Evolutionary conservation across 2,329 filamentous ascomycete genomes (phyloP), one percentile per base, ranked within the genome.

Genomic region (Fusarium hostae): DNA sequence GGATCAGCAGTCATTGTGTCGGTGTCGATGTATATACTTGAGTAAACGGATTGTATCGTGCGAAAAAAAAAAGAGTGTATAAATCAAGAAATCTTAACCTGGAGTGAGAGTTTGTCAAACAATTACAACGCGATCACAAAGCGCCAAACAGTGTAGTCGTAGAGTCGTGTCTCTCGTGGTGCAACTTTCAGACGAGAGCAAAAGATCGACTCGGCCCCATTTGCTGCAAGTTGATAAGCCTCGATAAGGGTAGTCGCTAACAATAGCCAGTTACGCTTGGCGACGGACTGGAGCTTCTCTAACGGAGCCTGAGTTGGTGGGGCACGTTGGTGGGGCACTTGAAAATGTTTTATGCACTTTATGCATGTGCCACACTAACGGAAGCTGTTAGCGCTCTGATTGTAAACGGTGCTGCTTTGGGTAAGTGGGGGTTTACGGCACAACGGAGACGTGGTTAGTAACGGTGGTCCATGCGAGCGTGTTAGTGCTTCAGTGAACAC

Each of bases 1-100:
- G 85, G 81, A 80, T 88, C 86, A 54, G 83, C 79, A 50, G 84
- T 77, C 83, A 88, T 86, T 78, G 77, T 81, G 76, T 59, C 59
- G 45, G 45, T 57, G n/a, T 55, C 32, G 45, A 51, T 20, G 47
- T n/a, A 28, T 32, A n/a, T 34, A 30, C n/a, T 39, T 41, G 39
- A 43, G 24, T 18, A 28, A 5, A 22, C 30, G 26, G 20, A 39
- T 37, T 50, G 52, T 51, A 48, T 41, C 13, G 32, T 58, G 16
- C 22, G 24, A 37, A 63, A 26, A 57, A 37, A 63, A 26, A 57
- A 12, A 56, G 15, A 39, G 7, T 48, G 26, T 60, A 22, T 45
- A 24, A 32, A 28, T 41, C 12, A 58, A 54, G 5, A n/a, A 35
- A 22, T 26, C 44, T 10, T n/a, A 43, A 13, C 10, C 9, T 45